Conservation (phyloP, 805 yeast species). For the Groenewaldozyma salmanticensis region DNA sequence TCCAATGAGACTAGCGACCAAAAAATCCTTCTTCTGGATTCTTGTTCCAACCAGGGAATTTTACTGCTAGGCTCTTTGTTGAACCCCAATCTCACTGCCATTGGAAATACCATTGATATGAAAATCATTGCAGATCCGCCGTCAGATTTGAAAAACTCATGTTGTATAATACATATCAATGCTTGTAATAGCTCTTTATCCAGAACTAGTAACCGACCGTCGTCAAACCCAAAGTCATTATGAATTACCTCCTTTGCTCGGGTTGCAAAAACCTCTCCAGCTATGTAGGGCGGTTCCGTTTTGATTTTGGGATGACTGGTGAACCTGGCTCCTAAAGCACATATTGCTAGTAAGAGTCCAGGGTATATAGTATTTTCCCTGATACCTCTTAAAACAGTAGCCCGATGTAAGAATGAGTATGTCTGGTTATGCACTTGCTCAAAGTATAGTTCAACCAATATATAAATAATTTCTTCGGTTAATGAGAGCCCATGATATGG, state of each 20-base stretch:
- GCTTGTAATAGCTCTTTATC: conserved; percentile 28
- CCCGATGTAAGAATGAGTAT: conserved; percentile 27
- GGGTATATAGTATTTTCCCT: conserved; percentile 22
- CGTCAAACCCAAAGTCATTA: conserved; percentile 10
- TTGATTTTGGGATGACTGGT: conserved; percentile 25
- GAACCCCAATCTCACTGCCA: conserved; percentile 26
- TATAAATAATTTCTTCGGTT: background rate
- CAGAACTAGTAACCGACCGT: conserved; percentile 14
- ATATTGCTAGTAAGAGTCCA: conserved; percentile 24
- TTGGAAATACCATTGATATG: conserved; percentile 27
- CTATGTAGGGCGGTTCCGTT: conserved; percentile 4
- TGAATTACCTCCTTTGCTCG: conserved; percentile 14
- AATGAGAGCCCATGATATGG: background rate
- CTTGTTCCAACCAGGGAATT: conserved; percentile 24
- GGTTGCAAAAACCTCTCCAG: conserved; percentile 15
- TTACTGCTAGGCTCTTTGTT: conserved; percentile 18
- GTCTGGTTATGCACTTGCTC: conserved; percentile 27
- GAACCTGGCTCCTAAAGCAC: conserved; percentile 28
- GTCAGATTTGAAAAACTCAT: conserved; percentile 26
- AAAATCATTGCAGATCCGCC: conserved; percentile 30
- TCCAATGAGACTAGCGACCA: conserved; percentile 29
- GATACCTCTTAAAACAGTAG: conserved; percentile 22
- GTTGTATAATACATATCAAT: conserved; percentile 24
- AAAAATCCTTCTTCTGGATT: conserved; percentile 26
- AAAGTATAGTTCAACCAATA: conserved; percentile 26